These are phyloP conservation scores for Aspergillus ellipticus DNA, from an alignment of 495 filamentous ascomycete genomes.

Conservation along the genomic window DNA sequence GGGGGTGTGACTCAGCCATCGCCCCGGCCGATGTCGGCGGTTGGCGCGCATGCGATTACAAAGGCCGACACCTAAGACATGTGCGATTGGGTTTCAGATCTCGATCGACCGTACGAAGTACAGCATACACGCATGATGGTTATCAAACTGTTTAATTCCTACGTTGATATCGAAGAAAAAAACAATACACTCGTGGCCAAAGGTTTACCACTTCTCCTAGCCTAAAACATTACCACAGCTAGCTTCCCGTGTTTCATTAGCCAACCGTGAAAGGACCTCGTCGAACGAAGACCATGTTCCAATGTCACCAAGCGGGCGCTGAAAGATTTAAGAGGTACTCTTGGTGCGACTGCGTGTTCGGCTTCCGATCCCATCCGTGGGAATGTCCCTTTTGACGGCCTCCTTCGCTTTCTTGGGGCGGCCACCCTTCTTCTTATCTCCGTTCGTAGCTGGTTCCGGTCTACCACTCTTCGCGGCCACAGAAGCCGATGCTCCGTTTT, in stretches of 20 bases:
- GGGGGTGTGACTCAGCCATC: slow-evolving; percentile 31
- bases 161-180: background rate
- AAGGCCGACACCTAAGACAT: too few species aligned
- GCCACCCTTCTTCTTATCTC: slow-evolving; percentile 27
- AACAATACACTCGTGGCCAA: background rate
- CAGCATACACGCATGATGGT: background rate
- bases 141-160: background rate
- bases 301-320: background rate
- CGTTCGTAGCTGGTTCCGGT: slow-evolving; percentile 9
- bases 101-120: background rate
- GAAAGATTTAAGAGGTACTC: slow-evolving; percentile 14
- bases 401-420: slow-evolving; percentile 38
- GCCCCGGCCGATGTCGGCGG: slow-evolving; percentile 19
- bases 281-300: background rate
- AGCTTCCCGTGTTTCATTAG: too few species aligned
- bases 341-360: slow-evolving; percentile 44
- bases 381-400: slow-evolving; percentile 25
- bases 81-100: too few species aligned
- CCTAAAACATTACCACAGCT: background rate
- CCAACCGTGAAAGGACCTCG: too few species aligned
- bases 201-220: background rate
- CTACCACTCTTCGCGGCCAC: background rate
- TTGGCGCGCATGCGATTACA: slow-evolving; percentile 8
- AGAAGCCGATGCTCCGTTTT: slow-evolving; percentile 14
- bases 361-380: slow-evolving; percentile 36